Evolutionary conservation across 306 rosid species (phyloP), one percentile per base, ranked within the genome.

Genomic region (Casuarina equisetifolia): DNA sequence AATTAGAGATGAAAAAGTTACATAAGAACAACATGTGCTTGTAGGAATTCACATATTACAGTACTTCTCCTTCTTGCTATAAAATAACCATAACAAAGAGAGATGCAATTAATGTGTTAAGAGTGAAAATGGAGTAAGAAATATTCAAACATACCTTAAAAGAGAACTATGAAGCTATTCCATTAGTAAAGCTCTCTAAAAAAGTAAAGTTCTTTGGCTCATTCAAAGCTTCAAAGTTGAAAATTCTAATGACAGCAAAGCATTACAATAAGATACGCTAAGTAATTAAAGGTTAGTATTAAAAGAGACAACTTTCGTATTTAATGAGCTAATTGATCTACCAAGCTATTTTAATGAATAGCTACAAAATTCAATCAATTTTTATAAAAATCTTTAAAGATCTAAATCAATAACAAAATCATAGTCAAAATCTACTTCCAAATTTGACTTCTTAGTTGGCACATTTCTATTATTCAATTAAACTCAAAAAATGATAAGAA

Each of bases 211-310:
- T 9, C 72, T 36, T 52, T n/a, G 61, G 58, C 11, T n/a, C 25
- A 3, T 50, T 25, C 15, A 48, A 0, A 25, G 32, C 32, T 15
- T 45, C 57, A 54, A 25, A 83, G 92, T 96, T 44, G 39, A 80
- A 80, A 94, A 94, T 86, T 94, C 98, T 94, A 88, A 80, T 76
- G 32, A 25, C 1, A 25, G 32, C 32, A 25, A 25, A 25, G 32
- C 32, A 25, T 97, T 94, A 88, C 81, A 76, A 86, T 46, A 85
- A 70, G 46, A 77, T 51, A 48, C 45, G 36, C 49, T 69, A 59
- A 77, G 43, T 62, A 72, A 80, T 73, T 74, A 10, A 57, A 49
- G 57, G 20, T 75, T 73, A 4, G 64, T 74, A 57, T 20, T 45
- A 75, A 64, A 63, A 1, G 32, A 25, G 32, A 25, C 1, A 25